A percentile compares a stretch with the other conserved stretches of the same genome.
These are phyloP conservation scores for Volvox africanus DNA, from an alignment of 139 green algal genomes.

Conservation along the genomic window DNA sequence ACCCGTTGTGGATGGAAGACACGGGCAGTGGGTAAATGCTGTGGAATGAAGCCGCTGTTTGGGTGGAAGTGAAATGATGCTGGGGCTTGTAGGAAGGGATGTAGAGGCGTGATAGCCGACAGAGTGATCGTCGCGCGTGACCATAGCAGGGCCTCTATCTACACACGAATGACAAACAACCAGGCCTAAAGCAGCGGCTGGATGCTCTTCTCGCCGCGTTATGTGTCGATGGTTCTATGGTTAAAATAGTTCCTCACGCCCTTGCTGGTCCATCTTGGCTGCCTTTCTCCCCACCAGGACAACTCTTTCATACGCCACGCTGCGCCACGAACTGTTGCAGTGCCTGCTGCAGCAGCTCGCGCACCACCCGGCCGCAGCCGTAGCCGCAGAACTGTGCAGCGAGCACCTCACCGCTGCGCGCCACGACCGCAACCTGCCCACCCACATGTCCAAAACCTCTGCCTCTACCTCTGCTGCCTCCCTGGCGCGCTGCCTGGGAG, in stretches of 20 bases:
- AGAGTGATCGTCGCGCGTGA: too few species aligned
- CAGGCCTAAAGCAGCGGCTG: too few species aligned
- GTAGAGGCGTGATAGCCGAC: too few species aligned
- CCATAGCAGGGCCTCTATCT: too few species aligned
- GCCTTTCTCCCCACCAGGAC: neutral
- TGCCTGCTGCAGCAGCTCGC: constrained; percentile 48
- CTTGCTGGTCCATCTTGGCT: neutral
- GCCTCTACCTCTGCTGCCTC: neutral
- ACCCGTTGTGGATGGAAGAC: too few species aligned
- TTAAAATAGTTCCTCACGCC: neutral
- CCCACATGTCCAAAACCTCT: neutral
- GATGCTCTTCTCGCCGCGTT: too few species aligned
- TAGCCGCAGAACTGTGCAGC: constrained; percentile 23
- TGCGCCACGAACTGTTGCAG: constrained; percentile 52
- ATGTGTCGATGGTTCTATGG: too few species aligned
- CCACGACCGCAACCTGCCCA: constrained; percentile 37
- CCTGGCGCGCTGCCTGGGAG: neutral
- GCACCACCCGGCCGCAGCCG: constrained; percentile 27
- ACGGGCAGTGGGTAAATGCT: too few species aligned
- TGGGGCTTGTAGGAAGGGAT: too few species aligned
- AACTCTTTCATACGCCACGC: neutral
- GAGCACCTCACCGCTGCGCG: constrained; percentile 26
- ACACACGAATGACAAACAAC: too few species aligned
- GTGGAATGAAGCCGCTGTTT: too few species aligned
- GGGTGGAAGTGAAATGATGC: too few species aligned